phyloP scores from a whole-genome alignment of 148 eudicot genomes.

The Vaccinium darrowii region DNA sequence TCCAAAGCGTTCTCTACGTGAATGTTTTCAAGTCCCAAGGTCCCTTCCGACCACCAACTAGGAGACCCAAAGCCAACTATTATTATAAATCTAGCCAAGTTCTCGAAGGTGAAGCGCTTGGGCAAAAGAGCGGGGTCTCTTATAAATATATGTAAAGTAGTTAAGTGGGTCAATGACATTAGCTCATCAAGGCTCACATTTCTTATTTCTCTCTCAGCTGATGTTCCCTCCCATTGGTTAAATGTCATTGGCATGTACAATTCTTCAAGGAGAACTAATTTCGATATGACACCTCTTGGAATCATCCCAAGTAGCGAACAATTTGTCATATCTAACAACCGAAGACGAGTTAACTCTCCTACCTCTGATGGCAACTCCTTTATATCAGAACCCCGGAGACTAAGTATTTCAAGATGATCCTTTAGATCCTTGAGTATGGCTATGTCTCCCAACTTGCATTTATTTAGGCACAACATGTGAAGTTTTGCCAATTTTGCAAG shows the following conservation, averaged over 20 bases:
- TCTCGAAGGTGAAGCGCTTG: neutral
- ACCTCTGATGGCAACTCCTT: neutral
- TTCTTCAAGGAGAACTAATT: neutral
- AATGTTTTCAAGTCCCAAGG: neutral
- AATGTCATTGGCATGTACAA: neutral
- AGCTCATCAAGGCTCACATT: neutral
- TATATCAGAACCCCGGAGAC: neutral
- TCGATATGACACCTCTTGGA: neutral
- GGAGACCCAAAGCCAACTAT: neutral
- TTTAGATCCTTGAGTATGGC: neutral
- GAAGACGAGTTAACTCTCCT: neutral
- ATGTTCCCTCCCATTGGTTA: neutral
- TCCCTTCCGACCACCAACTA: neutral
- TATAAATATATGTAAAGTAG: neutral
- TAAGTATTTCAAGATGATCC: neutral
- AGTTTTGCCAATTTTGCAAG: neutral
- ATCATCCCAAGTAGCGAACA: neutral
- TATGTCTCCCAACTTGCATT: neutral
- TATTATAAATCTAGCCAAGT: neutral
- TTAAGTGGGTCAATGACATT: neutral
- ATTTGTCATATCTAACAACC: neutral
- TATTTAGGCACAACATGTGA: neutral
- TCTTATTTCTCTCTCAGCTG: neutral
- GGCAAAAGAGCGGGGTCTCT: neutral
- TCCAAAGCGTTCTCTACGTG: neutral